Percentiles rank a stretch among this genome's conserved stretches.
Conservation (phyloP, 2,329 filamentous ascomycete genomes). For the Alternaria rosae region DNA sequence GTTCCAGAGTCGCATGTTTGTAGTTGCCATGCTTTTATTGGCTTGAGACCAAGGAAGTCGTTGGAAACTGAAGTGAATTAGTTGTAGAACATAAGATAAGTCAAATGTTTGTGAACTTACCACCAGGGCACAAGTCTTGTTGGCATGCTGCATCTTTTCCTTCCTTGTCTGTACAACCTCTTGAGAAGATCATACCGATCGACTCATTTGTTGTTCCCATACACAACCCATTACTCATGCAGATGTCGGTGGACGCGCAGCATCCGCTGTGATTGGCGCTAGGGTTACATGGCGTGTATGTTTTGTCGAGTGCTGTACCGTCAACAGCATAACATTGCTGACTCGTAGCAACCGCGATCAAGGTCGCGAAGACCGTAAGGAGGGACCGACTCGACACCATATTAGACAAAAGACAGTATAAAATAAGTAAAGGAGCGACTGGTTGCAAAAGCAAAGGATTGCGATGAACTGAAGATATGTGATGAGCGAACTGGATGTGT, state of each 20-base stretch:
- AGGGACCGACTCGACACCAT: constrained; percentile 25
- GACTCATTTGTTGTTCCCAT: constrained; percentile 40
- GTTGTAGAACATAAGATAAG: not conserved
- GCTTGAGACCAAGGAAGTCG: constrained; percentile 23
- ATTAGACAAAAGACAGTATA: constrained; percentile 24
- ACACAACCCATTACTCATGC: constrained; percentile 44
- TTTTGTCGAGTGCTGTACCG: constrained; percentile 36
- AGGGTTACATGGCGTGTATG: constrained; percentile 42
- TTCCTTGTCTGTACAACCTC: constrained; percentile 46
- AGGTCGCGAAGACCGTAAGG: constrained; percentile 20
- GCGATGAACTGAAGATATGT: constrained; percentile 1
- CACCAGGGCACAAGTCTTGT: constrained; percentile 35
- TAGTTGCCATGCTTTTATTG: constrained; percentile 42
- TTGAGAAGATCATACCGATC: constrained; percentile 44
- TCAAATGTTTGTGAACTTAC: constrained; percentile 26
- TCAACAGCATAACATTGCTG: constrained; percentile 43
- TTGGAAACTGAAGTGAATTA: constrained; percentile 8
- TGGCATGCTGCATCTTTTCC: constrained; percentile 40
- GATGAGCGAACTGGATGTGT: constrained; percentile 3
- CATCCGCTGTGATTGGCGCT: constrained; percentile 42
- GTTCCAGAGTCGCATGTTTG: constrained; percentile 45
- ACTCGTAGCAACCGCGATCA: constrained; percentile 22
- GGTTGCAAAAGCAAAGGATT: constrained; percentile 3
- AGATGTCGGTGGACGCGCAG: constrained; percentile 45
- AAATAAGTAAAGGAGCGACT: constrained; percentile 12